phyloP scores from a whole-genome alignment of 2,329 filamentous ascomycete genomes.

The Colletotrichum sansevieriae region DNA sequence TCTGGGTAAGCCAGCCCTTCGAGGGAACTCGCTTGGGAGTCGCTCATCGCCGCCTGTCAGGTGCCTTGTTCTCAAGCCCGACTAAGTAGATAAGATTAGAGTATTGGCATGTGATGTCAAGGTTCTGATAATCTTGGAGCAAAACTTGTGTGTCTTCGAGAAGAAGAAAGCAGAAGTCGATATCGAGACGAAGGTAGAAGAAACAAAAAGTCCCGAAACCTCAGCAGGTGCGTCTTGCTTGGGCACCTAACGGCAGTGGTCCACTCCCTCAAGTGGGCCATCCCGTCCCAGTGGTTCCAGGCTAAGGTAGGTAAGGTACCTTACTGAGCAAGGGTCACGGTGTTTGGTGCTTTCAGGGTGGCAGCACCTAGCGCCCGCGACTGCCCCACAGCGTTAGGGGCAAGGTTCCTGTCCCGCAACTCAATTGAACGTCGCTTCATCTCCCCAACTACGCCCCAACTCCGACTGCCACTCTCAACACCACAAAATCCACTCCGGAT shows the following conservation, averaged over 20 bases:
- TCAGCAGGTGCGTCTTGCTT: too few relatives aligned
- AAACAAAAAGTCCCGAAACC: too few relatives aligned
- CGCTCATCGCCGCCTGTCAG: not conserved
- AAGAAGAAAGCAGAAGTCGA: too few relatives aligned
- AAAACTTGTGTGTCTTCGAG: too few relatives aligned
- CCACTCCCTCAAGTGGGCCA: not conserved
- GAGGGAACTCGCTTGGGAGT: not conserved
- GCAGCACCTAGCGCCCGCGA: constrained; percentile 25
- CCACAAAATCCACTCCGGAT: not conserved
- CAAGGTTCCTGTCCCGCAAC: constrained; percentile 11
- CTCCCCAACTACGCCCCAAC: constrained; percentile 34
- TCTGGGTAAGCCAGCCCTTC: not conserved
- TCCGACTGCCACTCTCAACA: not conserved
- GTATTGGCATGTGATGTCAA: not conserved
- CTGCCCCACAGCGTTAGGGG: constrained; percentile 7
- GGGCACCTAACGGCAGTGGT: too few relatives aligned
- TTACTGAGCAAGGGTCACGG: too few relatives aligned
- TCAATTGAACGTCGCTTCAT: constrained; percentile 8
- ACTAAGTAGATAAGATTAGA: not conserved
- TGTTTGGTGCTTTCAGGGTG: not conserved
- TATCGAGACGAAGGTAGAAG: not conserved
- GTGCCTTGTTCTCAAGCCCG: not conserved
- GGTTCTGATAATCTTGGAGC: too few relatives aligned
- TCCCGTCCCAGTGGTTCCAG: constrained; percentile 6
- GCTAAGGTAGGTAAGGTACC: too few relatives aligned